These are phyloP conservation scores for Phytophthora capsici DNA, from an alignment of 352 stramenopile genomes.

Conservation along the genomic window DNA sequence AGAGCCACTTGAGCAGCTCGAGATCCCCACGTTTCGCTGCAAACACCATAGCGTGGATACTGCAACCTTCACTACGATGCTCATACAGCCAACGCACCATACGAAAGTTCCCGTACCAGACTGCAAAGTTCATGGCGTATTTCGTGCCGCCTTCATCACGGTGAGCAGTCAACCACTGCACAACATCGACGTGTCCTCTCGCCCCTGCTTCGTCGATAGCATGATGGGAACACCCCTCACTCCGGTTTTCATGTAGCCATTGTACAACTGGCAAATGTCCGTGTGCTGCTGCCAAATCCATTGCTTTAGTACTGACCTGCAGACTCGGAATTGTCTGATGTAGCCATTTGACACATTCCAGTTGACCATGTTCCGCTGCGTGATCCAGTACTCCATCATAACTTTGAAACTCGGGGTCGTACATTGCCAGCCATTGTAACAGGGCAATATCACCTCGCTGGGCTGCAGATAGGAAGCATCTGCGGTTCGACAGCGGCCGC, in stretches of 20 bases:
- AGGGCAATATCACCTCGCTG: conserved; percentile 30
- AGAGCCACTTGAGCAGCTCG: conserved; percentile 37
- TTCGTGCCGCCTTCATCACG: conserved; percentile 38
- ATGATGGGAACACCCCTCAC: conserved; percentile 36
- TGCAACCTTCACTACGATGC: conserved; percentile 39
- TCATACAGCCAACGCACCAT: conserved; percentile 46
- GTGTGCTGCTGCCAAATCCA: conserved; percentile 35
- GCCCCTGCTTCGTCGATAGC: conserved; percentile 41
- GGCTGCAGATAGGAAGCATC: conserved; percentile 36
- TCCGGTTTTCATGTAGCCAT: conserved; percentile 52
- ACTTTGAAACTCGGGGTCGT: conserved; percentile 22
- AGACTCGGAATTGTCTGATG: conserved; percentile 20
- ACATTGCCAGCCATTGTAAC: conserved; percentile 34
- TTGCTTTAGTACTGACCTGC: conserved; percentile 33
- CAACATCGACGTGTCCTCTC: conserved; percentile 34
- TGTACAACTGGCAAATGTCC: conserved; percentile 59
- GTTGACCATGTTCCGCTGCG: conserved; percentile 39
- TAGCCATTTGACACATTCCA: conserved; percentile 42
- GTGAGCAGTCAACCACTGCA: conserved; percentile 41
- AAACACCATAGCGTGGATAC: conserved; percentile 40
- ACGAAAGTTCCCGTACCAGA: conserved; percentile 36
- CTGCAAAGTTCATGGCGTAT: conserved; percentile 49
- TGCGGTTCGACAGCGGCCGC: conserved; percentile 24
- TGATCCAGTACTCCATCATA: conserved; percentile 34
- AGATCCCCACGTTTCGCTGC: conserved; percentile 39